These are phyloP conservation scores for Xylaria sp. DNA, from an alignment of 2,329 filamentous ascomycete species.

Conservation along the genomic window DNA sequence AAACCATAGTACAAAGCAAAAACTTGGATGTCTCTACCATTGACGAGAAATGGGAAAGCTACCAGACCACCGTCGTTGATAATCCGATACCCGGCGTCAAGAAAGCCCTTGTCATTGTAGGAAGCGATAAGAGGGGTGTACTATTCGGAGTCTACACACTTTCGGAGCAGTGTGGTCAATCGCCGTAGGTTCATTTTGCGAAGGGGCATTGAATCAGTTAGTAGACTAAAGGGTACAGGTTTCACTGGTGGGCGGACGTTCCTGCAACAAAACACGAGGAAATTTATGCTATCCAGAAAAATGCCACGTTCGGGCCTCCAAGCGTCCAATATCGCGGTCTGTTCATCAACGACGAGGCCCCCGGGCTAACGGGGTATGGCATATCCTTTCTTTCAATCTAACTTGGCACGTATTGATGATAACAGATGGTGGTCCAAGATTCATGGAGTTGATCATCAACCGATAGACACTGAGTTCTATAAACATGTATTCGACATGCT, in stretches of 20 bases:
- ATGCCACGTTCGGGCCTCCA: constrained; percentile 61
- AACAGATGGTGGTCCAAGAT: constrained; percentile 63
- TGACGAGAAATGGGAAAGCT: constrained; percentile 68
- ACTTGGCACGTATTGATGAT: constrained; percentile 53
- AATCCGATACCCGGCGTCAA: constrained; percentile 56
- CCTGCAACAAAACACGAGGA: constrained; percentile 57
- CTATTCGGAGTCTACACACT: constrained; percentile 69
- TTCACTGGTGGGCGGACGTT: constrained; percentile 70
- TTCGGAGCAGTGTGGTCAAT: constrained; percentile 70
- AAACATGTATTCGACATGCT: constrained; percentile 70
- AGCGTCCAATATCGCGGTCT: constrained; percentile 69
- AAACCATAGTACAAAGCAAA: constrained; percentile 54
- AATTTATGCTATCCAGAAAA: constrained; percentile 61
- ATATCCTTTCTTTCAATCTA: constrained; percentile 41
- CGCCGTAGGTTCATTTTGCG: constrained; percentile 52
- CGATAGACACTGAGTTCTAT: constrained; percentile 66
- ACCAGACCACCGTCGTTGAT: constrained; percentile 59
- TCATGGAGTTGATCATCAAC: constrained; percentile 58
- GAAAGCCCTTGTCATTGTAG: constrained; percentile 64
- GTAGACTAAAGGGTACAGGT: constrained; percentile 45
- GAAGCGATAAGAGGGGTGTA: constrained; percentile 66
- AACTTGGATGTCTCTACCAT: constrained; percentile 60
- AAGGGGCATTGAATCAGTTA: neutral
- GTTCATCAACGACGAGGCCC: constrained; percentile 72
- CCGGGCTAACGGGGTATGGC: constrained; percentile 56